phyloP scores from a whole-genome alignment of 2,329 filamentous ascomycete genomes.

The Fusarium sp. region DNA sequence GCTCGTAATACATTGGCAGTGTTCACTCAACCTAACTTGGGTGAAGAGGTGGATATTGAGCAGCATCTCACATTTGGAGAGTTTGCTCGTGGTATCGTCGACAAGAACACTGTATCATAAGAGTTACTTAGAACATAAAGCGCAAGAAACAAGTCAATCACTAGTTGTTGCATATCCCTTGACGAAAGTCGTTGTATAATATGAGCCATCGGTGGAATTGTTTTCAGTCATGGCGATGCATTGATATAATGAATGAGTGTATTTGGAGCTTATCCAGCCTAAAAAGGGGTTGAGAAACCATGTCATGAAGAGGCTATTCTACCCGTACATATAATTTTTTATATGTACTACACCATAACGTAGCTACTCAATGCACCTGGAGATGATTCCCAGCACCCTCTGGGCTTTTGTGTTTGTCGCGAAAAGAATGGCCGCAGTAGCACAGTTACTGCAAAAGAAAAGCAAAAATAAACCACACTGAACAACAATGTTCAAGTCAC shows the following conservation, averaged over 20 bases:
- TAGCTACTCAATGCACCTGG: background rate
- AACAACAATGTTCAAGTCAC: background rate
- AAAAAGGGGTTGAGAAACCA: background rate
- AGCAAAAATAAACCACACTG: background rate
- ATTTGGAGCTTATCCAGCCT: background rate
- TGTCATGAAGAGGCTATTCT: background rate
- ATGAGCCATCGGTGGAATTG: background rate
- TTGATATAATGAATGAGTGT: background rate
- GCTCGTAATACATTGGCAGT: conserved; percentile 92
- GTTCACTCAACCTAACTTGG: conserved; percentile 95
- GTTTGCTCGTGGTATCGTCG: conserved; percentile 74
- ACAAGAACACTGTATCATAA: conserved; percentile 67
- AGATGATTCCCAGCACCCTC: background rate
- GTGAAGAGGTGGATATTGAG: conserved; percentile 78
- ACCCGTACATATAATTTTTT: background rate
- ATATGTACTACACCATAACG: background rate
- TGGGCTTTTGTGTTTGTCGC: background rate
- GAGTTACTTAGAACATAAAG: background rate
- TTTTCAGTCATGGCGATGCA: too few species aligned
- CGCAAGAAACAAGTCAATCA: background rate
- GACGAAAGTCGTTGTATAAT: background rate
- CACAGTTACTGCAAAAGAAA: conserved; percentile 6
- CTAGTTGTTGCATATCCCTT: background rate
- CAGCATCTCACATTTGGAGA: conserved; percentile 78
- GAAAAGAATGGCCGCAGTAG: background rate